Evolutionary conservation across 129 eudicot genomes (phyloP), one percentile per base, ranked within the genome.

Genomic region (Lactuca saligna): DNA sequence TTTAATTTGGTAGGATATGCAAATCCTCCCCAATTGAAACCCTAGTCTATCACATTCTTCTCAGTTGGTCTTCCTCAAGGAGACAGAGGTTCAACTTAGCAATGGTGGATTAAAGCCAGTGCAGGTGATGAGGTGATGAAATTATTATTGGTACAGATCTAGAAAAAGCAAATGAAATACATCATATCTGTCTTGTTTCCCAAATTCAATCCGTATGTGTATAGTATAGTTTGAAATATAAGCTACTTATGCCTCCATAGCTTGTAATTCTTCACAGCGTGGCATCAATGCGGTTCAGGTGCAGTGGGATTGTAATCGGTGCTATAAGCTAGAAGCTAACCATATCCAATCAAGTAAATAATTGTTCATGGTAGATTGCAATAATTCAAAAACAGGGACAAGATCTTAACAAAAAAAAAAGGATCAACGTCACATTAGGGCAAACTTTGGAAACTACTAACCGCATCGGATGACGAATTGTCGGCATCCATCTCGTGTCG

Each of bases 381-480:
- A 13, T 44, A 39, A 63, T 13, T 61, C 54, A 34, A 51, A 15
- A 63, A 63, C 4, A 8, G 2, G 53, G n/a, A 12, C 72, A 55
- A 61, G 65, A 54, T 65, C 48, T 62, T 7, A 48, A 33, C 1
- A 71, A 16, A 73, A 73, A 73, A 73, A 42, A 13, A 37, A 65
- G 38, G 57, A 74, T 54, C 72, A 25, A 64, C 17, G 56, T 64
- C 57, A 56, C 57, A 74, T 65, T 55, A 55, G 66, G 72, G 32
- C 66, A 66, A 66, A 59, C 61, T 57, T 66, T 10, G 6, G 1
- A 72, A 71, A 57, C 17, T 0, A 63, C 93, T 83, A 69, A 89
- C 97, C 88, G 93, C 83, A 82, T 91, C 90, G 15, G 78, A 74
- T 15, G 88, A 51, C 5, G 93, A 82, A 75, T 83, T 91, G 61